phyloP scores from a whole-genome alignment of 2,329 filamentous ascomycete species.

The Colletotrichum cereale region DNA sequence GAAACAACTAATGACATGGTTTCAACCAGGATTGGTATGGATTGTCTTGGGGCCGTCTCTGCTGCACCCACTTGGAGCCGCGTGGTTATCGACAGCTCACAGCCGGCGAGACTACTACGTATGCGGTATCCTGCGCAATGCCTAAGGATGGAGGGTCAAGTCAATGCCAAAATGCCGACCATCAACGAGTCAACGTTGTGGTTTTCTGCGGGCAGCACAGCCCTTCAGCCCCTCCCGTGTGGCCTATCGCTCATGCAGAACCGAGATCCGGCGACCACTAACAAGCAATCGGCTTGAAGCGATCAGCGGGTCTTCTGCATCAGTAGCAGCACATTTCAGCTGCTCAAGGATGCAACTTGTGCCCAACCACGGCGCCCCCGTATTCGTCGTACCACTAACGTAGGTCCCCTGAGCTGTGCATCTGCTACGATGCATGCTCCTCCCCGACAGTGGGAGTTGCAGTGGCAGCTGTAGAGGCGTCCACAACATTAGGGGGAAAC shows the following conservation, averaged over 20 bases:
- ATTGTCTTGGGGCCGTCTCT: conserved; percentile 20
- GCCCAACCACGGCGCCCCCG: conserved; percentile 27
- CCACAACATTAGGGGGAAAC: background rate
- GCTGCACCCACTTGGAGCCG: conserved; percentile 21
- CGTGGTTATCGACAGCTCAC: conserved; percentile 22
- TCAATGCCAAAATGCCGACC: conserved; percentile 36
- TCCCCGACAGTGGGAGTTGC: too few relatives aligned
- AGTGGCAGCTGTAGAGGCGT: background rate
- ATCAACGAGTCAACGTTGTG: conserved; percentile 34
- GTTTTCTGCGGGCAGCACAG: conserved; percentile 37
- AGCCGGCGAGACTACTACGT: background rate
- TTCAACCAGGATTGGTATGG: conserved; percentile 11
- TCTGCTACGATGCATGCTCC: conserved; percentile 9
- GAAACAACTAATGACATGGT: conserved; percentile 35
- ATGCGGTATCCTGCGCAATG: conserved; percentile 22
- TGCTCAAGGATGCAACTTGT: conserved; percentile 33
- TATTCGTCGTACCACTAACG: conserved; percentile 20
- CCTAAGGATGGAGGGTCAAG: conserved; percentile 16
- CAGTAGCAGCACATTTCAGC: conserved; percentile 39
- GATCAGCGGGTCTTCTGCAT: conserved; percentile 39
- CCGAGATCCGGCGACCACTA: conserved; percentile 21
- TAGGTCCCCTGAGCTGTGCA: conserved; percentile 28
- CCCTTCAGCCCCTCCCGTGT: conserved; percentile 37
- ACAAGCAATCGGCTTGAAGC: conserved; percentile 33
- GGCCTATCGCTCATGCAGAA: conserved; percentile 30